A percentile compares a stretch with the other conserved stretches of the same genome.
These are phyloP conservation scores for Pseudopyrenochaeta lycopersici DNA, from an alignment of 2,329 filamentous ascomycete species.

Conservation along the genomic window DNA sequence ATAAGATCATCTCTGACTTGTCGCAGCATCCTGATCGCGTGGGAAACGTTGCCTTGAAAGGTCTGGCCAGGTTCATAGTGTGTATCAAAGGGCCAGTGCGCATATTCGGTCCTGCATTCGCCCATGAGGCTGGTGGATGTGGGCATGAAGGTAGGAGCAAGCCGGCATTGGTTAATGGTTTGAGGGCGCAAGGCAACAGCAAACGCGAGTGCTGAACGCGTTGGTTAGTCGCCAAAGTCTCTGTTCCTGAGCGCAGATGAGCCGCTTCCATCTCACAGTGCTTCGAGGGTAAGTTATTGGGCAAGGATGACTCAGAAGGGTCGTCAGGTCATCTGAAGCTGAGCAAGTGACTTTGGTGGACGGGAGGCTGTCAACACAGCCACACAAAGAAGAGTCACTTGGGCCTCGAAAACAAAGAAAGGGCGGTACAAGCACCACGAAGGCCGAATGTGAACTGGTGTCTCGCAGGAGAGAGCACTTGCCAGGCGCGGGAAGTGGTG, in stretches of 20 bases:
- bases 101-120: neutral
- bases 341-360: conserved; percentile 37
- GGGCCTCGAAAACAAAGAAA: conserved; percentile 17
- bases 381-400: conserved; percentile 38
- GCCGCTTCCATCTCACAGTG: neutral
- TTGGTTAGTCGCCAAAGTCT: neutral
- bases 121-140: neutral
- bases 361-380: conserved; percentile 39
- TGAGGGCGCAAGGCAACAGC: conserved; percentile 1
- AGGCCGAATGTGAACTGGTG: conserved; percentile 11
- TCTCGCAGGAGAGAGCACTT: conserved; percentile 21
- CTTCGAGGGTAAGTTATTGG: neutral
- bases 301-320: conserved; percentile 25
- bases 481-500: conserved; percentile 13
- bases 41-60: neutral
- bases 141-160: neutral
- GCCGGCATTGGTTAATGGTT: neutral
- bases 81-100: neutral
- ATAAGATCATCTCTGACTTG: neutral
- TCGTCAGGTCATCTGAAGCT: conserved; percentile 36
- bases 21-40: neutral
- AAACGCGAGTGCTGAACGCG: conserved; percentile 6
- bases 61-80: neutral
- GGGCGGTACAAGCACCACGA: conserved; percentile 30
- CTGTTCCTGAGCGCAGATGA: neutral